phyloP scores from a whole-genome alignment of 257 asterid genomes.

The Nyctanthes arbortristis region DNA sequence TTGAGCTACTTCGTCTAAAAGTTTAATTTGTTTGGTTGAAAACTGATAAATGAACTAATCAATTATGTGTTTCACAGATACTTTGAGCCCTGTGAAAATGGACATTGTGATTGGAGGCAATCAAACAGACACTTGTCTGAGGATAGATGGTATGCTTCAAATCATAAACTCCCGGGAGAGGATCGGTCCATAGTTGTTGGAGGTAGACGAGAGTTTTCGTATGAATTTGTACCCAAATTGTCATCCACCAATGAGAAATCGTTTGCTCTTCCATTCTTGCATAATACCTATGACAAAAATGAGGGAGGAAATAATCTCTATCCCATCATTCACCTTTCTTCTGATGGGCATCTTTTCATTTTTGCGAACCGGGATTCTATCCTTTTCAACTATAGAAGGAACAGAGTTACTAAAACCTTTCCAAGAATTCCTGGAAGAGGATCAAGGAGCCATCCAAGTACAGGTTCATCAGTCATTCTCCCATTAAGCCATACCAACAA shows the following conservation, averaged over 20 bases:
- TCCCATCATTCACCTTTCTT: conserved; percentile 67
- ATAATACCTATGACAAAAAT: conserved; percentile 26
- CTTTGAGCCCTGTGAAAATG: conserved; percentile 40
- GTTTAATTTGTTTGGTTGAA: not conserved
- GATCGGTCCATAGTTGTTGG: conserved; percentile 57
- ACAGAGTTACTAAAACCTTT: conserved; percentile 40
- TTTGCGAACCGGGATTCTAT: conserved; percentile 67
- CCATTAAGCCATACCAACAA: conserved; percentile 42
- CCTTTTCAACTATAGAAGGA: conserved; percentile 48
- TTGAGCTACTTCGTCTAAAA: not conserved
- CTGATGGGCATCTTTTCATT: conserved; percentile 59
- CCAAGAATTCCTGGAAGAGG: conserved; percentile 59
- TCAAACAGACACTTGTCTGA: conserved; percentile 26
- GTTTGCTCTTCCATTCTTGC: conserved; percentile 49
- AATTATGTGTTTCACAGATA: not conserved
- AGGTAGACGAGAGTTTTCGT: conserved; percentile 40
- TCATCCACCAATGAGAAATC: conserved; percentile 13
- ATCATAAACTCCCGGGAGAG: conserved; percentile 40
- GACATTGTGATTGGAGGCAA: conserved; percentile 55
- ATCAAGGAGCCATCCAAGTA: conserved; percentile 64
- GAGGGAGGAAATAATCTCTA: conserved; percentile 51
- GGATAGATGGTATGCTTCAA: conserved; percentile 56
- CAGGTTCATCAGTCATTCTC: conserved; percentile 64
- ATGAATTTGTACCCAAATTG: conserved; percentile 57
- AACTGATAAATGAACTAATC: not conserved